Evolutionary conservation across 1,284 basidiomycete species (phyloP).

Genomic region (Cutaneotrichosporon mucoides): DNA sequence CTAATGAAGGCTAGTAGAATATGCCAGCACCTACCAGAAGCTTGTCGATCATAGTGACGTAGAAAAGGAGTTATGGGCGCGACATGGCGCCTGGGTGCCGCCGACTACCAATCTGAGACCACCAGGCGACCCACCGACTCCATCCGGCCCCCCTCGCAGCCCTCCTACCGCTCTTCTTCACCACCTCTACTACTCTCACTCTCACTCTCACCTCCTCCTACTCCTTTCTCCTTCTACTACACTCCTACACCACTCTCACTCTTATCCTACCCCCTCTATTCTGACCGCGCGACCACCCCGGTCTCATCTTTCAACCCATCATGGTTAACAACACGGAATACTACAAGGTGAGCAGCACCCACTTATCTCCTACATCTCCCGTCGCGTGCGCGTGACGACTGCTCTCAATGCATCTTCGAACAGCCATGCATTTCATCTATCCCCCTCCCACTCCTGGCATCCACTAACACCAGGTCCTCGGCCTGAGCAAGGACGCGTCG

Average conservation of each 20-base stretch:
- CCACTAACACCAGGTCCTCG: conserved; percentile 52
- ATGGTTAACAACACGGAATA: conserved; percentile 47
- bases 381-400: too few species aligned
- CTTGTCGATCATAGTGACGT: neutral
- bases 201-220: neutral
- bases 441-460: neutral
- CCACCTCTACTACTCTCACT: neutral
- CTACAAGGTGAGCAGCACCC: conserved; percentile 34
- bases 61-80: neutral
- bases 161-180: neutral
- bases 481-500: conserved; percentile 64
- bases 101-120: neutral
- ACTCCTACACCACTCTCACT: neutral
- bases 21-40: conserved; percentile 2
- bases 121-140: neutral
- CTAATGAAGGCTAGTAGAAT: neutral
- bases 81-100: neutral
- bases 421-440: neutral
- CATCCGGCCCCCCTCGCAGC: neutral
- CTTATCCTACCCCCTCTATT: neutral
- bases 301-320: conserved; percentile 1
- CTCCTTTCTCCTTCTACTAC: neutral
- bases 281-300: neutral
- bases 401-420: too few species aligned
- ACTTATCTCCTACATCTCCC: neutral